These are phyloP conservation scores for Creolimax fragrantissima DNA, from an alignment of 78 protist species.

Conservation along the genomic window DNA sequence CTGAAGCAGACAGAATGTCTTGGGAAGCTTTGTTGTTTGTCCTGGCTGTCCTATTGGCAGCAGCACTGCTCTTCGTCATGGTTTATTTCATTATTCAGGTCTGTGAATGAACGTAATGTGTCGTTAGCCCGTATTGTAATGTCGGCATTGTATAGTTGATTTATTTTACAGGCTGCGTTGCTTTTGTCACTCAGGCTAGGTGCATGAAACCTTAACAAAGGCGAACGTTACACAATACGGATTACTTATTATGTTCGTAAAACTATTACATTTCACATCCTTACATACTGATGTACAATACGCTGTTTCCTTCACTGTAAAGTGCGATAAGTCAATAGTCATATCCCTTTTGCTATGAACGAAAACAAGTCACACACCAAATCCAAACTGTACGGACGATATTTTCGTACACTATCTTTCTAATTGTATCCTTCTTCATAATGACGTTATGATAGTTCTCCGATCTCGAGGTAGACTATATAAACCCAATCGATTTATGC, in stretches of 20 bases:
- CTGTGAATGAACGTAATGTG: background rate
- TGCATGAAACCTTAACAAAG: background rate
- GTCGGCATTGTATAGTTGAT: too few species aligned
- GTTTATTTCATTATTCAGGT: background rate
- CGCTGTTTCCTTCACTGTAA: too few species aligned
- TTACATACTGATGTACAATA: too few species aligned
- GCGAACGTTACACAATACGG: background rate
- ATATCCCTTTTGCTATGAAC: too few species aligned
- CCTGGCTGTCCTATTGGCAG: background rate
- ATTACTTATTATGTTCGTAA: too few species aligned
- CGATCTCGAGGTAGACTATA: constrained; percentile 20
- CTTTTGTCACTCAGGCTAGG: background rate
- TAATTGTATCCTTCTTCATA: background rate
- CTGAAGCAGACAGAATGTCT: background rate
- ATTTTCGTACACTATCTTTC: background rate
- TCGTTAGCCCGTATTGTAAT: too few species aligned
- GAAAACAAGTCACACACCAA: too few species aligned
- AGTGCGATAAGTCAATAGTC: too few species aligned
- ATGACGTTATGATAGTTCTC: background rate
- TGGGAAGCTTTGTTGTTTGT: background rate
- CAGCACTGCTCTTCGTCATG: background rate
- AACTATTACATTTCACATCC: too few species aligned
- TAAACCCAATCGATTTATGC: background rate
- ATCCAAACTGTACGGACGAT: too few species aligned
- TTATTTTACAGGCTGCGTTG: background rate